These are phyloP conservation scores for Mediolabrus comicus DNA, from an alignment of 108 stramenopile genomes.

Conservation along the genomic window DNA sequence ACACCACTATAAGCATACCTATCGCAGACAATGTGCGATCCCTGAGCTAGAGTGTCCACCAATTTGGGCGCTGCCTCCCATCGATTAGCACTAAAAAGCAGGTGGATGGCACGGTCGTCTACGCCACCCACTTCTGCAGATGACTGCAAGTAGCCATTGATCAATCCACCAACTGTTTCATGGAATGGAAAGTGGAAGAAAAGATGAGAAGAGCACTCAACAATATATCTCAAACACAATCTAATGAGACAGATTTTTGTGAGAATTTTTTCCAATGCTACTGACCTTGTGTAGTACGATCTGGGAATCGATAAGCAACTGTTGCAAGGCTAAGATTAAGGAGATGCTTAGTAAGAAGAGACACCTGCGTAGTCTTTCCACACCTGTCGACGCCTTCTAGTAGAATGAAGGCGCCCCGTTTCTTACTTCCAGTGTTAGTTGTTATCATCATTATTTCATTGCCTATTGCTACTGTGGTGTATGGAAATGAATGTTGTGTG, in stretches of 20 bases:
- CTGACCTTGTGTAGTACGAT: conserved; percentile 68
- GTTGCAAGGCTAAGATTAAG: conserved; percentile 63
- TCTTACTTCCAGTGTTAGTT: not conserved
- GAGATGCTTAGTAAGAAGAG: conserved; percentile 62
- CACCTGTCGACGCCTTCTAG: conserved; percentile 99
- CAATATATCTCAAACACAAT: not conserved
- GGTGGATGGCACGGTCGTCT: conserved; percentile 95
- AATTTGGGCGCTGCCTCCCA: conserved; percentile 92
- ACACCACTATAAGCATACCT: conserved; percentile 98
- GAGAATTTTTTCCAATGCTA: not conserved
- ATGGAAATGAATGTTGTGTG: too few relatives aligned
- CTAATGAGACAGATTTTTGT: too few relatives aligned
- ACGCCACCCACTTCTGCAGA: conserved; percentile 59
- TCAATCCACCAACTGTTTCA: conserved; percentile 81
- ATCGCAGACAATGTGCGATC: conserved; percentile 90
- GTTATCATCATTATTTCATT: conserved; percentile 8
- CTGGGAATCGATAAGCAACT: conserved; percentile 74
- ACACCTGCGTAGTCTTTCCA: conserved; percentile 96
- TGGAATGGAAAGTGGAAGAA: conserved; percentile 13
- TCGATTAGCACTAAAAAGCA: conserved; percentile 98
- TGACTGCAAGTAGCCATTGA: conserved; percentile 87
- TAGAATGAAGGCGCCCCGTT: conserved; percentile 95
- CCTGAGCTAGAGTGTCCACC: conserved; percentile 49
- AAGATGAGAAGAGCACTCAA: conserved; percentile 3
- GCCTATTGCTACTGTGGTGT: too few relatives aligned